Evolutionary conservation across 148 eudicot genomes (phyloP).

Genomic region (Silene uniflora): DNA sequence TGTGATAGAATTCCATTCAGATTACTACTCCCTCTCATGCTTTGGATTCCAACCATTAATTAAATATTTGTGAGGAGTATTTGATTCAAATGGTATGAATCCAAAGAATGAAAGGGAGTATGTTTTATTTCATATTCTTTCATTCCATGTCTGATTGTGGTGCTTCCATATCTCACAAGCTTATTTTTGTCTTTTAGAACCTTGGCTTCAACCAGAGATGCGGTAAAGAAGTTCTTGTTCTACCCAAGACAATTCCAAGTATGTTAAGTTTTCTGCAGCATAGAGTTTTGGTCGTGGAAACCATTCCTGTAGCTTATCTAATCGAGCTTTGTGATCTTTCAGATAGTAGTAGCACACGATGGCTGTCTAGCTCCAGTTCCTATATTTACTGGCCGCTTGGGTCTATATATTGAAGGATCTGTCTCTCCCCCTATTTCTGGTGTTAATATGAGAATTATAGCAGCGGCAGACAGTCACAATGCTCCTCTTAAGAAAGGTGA

Average conservation of each 20-base stretch:
- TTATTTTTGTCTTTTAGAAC: constrained; percentile 24
- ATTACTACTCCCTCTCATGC: neutral
- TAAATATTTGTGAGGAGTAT: too few species aligned
- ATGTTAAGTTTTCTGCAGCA: constrained; percentile 23
- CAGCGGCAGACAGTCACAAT: constrained; percentile 64
- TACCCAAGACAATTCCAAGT: constrained; percentile 84
- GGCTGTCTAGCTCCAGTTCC: constrained; percentile 78
- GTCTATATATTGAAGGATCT: constrained; percentile 92
- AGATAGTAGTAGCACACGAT: constrained; percentile 61
- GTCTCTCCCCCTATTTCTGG: constrained; percentile 85
- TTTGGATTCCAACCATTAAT: too few species aligned
- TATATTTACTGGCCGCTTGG: constrained; percentile 73
- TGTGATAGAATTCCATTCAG: neutral
- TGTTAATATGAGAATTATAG: constrained; percentile 62
- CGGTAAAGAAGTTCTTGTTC: constrained; percentile 55
- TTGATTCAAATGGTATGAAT: too few species aligned
- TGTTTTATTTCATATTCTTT: neutral
- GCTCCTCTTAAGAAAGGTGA: constrained; percentile 65
- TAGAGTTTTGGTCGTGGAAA: neutral
- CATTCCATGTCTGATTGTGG: neutral
- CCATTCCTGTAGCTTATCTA: constrained; percentile 11
- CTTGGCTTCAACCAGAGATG: constrained; percentile 34
- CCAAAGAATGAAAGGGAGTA: too few species aligned
- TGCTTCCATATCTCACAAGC: constrained; percentile 7
- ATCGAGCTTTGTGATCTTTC: constrained; percentile 21